phyloP scores from a whole-genome alignment of 495 filamentous ascomycete genomes.

The Hyaloscypha hepaticicola region DNA sequence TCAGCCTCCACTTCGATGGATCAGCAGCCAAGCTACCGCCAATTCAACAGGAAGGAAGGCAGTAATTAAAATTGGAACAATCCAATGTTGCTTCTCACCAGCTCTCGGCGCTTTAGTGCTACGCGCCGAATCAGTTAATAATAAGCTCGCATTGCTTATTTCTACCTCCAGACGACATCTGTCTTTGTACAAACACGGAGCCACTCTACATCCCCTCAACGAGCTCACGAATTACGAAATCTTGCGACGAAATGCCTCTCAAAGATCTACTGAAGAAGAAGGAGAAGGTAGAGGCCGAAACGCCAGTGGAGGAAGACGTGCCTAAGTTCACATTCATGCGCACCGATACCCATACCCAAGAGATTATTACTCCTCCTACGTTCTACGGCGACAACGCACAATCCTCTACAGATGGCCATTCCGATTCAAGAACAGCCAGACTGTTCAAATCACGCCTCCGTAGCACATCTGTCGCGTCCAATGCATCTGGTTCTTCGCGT shows the following conservation, averaged over 20 bases:
- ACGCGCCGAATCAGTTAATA: slow-evolving; percentile 20
- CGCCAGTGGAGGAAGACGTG: slow-evolving; percentile 36
- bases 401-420: slow-evolving; percentile 22
- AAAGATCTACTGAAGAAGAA: slow-evolving; percentile 34
- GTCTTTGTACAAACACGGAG: background rate
- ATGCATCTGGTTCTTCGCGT: slow-evolving; percentile 38
- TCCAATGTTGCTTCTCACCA: slow-evolving; percentile 18
- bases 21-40: slow-evolving; percentile 21
- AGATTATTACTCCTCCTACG: slow-evolving; percentile 67
- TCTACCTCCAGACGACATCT: slow-evolving; percentile 2
- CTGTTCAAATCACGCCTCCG: slow-evolving; percentile 49
- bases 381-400: slow-evolving; percentile 16
- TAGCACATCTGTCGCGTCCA: slow-evolving; percentile 41
- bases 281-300: slow-evolving; percentile 20
- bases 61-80: background rate
- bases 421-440: slow-evolving; percentile 26
- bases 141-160: slow-evolving; percentile 17
- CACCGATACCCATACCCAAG: slow-evolving; percentile 76
- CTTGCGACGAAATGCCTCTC: slow-evolving; percentile 25
- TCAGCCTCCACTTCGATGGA: slow-evolving; percentile 27
- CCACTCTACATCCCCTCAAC: background rate
- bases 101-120: slow-evolving; percentile 13
- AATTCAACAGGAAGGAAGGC: slow-evolving; percentile 2
- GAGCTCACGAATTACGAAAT: background rate
- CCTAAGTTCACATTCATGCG: slow-evolving; percentile 84